Conservation (phyloP, 1,284 basidiomycete genomes). For the Testicularia cyperi region DNA sequence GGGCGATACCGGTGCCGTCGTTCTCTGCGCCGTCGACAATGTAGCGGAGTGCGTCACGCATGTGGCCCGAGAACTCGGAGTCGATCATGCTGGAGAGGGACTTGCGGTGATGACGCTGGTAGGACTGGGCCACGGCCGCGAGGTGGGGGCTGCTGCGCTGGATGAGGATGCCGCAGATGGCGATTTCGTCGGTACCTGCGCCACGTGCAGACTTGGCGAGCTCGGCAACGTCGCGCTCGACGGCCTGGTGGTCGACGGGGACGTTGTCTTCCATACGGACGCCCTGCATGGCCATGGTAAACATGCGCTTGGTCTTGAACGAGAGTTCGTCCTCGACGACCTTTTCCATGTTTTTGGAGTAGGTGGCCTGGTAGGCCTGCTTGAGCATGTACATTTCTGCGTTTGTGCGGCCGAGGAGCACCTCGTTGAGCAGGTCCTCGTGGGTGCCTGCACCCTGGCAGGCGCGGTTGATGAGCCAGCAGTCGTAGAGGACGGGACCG, state of each 20-base stretch:
- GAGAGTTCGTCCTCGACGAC: conserved; percentile 57
- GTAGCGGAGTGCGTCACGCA: conserved; percentile 51
- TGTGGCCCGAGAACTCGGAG: conserved; percentile 54
- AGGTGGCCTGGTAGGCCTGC: conserved; percentile 48
- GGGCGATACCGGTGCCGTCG: conserved; percentile 48
- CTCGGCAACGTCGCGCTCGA: conserved; percentile 36
- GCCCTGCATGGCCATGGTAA: conserved; percentile 54
- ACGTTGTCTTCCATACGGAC: conserved; percentile 45
- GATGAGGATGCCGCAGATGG: conserved; percentile 55
- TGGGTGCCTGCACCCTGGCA: conserved; percentile 57
- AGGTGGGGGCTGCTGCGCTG: conserved; percentile 52
- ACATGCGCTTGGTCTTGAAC: conserved; percentile 57
- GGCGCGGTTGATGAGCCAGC: conserved; percentile 53
- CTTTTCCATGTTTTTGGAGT: conserved; percentile 50
- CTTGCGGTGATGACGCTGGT: conserved; percentile 37
- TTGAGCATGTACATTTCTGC: conserved; percentile 55
- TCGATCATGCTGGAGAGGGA: conserved; percentile 50
- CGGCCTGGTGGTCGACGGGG: conserved; percentile 32
- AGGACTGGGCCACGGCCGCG: conserved; percentile 50
- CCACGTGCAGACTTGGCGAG: conserved; percentile 33
- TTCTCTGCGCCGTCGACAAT: conserved; percentile 56
- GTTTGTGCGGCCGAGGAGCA: conserved; percentile 53
- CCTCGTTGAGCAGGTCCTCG: conserved; percentile 57
- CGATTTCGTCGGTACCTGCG: conserved; percentile 52
- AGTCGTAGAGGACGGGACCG: conserved; percentile 55